phyloP scores from a whole-genome alignment of 176 grass and related monocot species.

The Rhipidocladum racemiflorum region DNA sequence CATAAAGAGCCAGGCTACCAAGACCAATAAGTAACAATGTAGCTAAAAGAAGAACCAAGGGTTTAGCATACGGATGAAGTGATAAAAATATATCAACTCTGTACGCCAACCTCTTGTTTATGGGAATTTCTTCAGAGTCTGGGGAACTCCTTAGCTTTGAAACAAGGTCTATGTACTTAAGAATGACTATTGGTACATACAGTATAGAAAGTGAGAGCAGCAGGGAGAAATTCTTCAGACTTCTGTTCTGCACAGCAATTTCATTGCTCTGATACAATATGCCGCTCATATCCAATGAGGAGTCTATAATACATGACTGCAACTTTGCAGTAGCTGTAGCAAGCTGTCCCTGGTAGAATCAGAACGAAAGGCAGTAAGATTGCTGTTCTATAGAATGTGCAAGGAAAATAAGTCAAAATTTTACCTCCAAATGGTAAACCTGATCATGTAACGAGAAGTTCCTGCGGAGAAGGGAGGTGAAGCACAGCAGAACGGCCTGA shows the following conservation, averaged over 20 bases:
- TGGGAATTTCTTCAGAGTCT: slow-evolving; percentile 49
- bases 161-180: slow-evolving; percentile 52
- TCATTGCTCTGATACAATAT: slow-evolving; percentile 20
- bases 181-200: slow-evolving; percentile 35
- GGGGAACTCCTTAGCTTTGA: slow-evolving; percentile 42
- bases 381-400: neutral
- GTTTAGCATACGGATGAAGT: slow-evolving; percentile 65
- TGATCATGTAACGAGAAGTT: slow-evolving; percentile 59
- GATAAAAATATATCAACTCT: slow-evolving; percentile 67
- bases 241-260: slow-evolving; percentile 18
- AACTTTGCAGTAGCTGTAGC: slow-evolving; percentile 38
- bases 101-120: slow-evolving; percentile 71
- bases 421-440: slow-evolving; percentile 52
- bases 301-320: slow-evolving; percentile 38
- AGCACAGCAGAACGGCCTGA: slow-evolving; percentile 45
- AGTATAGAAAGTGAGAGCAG: slow-evolving; percentile 48
- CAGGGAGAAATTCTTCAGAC: slow-evolving; percentile 46
- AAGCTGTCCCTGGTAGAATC: slow-evolving; percentile 47
- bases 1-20: slow-evolving; percentile 60
- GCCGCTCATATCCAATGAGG: slow-evolving; percentile 15
- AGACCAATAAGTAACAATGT: slow-evolving; percentile 68
- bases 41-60: slow-evolving; percentile 64
- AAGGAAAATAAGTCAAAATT: neutral
- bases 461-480: slow-evolving; percentile 50
- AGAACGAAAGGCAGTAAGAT: neutral